Conservation (phyloP, 305 asterid genomes). For the Plantago rigida region DNA sequence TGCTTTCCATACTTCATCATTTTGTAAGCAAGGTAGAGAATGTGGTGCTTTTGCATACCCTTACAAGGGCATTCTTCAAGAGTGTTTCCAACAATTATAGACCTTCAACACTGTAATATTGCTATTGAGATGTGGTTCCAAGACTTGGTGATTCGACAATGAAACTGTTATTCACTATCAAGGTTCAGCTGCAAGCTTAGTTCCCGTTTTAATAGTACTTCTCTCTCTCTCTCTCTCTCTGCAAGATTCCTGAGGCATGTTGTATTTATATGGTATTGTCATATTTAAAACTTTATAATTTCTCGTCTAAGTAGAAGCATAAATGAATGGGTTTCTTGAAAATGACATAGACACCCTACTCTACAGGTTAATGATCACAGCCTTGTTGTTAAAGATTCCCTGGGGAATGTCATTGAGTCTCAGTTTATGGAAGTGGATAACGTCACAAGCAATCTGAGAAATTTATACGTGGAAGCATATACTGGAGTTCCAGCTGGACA, state of each 20-base stretch:
- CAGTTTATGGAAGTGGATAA: conserved; percentile 57
- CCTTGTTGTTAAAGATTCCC: conserved; percentile 57
- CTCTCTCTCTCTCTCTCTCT: neutral
- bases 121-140: too few species aligned
- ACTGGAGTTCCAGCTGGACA: conserved; percentile 40
- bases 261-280: neutral
- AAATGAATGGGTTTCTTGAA: neutral
- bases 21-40: too few species aligned
- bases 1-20: too few species aligned
- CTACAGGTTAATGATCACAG: conserved; percentile 55
- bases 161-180: too few species aligned
- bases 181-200: too few species aligned
- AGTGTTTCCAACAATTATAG: too few species aligned
- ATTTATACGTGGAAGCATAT: conserved; percentile 60
- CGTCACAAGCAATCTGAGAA: conserved; percentile 44
- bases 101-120: too few species aligned
- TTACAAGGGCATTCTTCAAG: too few species aligned
- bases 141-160: too few species aligned
- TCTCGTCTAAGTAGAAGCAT: conserved; percentile 4
- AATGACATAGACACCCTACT: conserved; percentile 14
- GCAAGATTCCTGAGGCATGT: neutral
- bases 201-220: too few species aligned
- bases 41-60: too few species aligned
- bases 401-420: conserved; percentile 42
- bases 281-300: neutral